Evolutionary conservation across 2,329 filamentous ascomycete genomes (phyloP).

Genomic region (Atkinsonella texensis): DNA sequence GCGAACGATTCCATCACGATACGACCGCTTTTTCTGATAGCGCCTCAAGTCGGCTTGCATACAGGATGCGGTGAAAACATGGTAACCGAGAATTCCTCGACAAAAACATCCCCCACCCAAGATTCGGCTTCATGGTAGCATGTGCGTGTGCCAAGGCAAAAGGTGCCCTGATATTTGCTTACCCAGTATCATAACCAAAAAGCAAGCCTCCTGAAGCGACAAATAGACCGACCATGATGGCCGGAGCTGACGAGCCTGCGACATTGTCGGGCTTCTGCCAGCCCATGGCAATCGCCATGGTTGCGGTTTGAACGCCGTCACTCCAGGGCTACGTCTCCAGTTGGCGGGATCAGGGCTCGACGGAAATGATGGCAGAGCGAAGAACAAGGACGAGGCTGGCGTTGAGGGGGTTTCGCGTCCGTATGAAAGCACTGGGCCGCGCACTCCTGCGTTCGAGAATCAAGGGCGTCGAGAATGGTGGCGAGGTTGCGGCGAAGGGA

Average conservation of each 20-base stretch:
- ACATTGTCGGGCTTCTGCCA: constrained; percentile 67
- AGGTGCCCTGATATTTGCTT: constrained; percentile 20
- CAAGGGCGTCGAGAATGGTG: neutral
- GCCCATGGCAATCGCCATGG: constrained; percentile 56
- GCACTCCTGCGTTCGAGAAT: neutral
- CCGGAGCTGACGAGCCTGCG: constrained; percentile 58
- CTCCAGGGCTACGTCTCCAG: constrained; percentile 24
- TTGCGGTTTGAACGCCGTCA: constrained; percentile 36
- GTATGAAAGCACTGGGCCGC: neutral
- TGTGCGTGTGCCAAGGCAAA: neutral
- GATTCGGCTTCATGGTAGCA: neutral
- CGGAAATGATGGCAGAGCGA: neutral
- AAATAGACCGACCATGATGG: constrained; percentile 61
- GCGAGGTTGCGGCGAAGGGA: neutral
- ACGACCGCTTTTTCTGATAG: no score
- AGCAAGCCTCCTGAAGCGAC: constrained; percentile 57
- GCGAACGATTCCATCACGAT: no score
- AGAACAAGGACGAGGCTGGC: neutral
- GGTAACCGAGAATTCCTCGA: neutral
- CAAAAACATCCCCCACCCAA: neutral
- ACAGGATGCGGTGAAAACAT: no score
- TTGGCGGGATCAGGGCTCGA: neutral
- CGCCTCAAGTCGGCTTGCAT: no score
- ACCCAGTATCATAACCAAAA: constrained; percentile 62
- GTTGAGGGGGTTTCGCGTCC: no score